Percentiles rank a stretch among this genome's conserved stretches.
Evolutionary conservation across 257 asterid species (phyloP).

Genomic region (Apocynum venetum): DNA sequence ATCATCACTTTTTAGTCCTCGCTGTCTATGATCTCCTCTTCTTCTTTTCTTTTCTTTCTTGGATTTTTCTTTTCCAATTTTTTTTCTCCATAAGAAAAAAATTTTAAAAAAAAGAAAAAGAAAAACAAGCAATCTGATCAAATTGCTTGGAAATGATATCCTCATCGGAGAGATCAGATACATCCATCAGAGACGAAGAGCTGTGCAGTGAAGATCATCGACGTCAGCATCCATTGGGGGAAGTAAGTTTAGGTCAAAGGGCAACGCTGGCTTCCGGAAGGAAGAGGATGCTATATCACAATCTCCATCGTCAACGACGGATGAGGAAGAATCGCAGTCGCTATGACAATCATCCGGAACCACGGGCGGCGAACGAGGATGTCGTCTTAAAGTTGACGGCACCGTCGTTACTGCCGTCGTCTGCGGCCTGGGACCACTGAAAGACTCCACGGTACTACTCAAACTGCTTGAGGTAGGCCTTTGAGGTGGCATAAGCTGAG

Average conservation of each 20-base stretch:
- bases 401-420: conserved; percentile 17
- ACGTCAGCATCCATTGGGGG: conserved; percentile 40
- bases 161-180: conserved; percentile 17
- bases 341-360: conserved; percentile 62
- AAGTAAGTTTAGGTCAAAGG: conserved; percentile 47
- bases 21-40: conserved; percentile 8
- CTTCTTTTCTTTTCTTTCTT: background rate
- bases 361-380: conserved; percentile 68
- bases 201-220: conserved; percentile 39
- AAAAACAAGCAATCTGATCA: conserved; percentile 24
- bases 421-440: conserved; percentile 58
- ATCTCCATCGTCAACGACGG: conserved; percentile 51
- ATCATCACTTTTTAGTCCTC: conserved; percentile 8
- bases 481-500: conserved; percentile 39
- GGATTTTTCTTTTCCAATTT: background rate
- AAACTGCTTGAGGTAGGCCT: conserved; percentile 65
- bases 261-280: conserved; percentile 30
- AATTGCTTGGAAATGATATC: conserved; percentile 17
- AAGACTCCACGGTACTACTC: conserved; percentile 77
- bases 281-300: conserved; percentile 41
- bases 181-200: conserved; percentile 42
- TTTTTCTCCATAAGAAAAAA: conserved; percentile 1
- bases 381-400: conserved; percentile 42
- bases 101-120: background rate
- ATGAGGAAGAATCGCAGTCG: conserved; percentile 57